Evolutionary conservation across 2,329 filamentous ascomycete species (phyloP), one percentile per base, ranked within the genome.

Genomic region (Phaeosphaeriaceae sp.): DNA sequence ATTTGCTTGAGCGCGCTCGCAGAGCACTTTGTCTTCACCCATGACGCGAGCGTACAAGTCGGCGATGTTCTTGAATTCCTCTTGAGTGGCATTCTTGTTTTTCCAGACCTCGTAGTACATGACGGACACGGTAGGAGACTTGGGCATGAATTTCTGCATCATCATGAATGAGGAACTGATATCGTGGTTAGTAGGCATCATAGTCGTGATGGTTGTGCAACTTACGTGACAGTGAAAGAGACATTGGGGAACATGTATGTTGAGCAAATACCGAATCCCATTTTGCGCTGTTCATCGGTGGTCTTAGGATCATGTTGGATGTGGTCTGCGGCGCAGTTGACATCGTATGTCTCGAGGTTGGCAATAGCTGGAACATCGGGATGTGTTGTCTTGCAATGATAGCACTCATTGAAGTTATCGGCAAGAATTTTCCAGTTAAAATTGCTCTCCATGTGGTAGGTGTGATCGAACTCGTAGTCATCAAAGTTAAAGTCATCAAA

Each of bases 401-500:
- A 87, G 64, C 83, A 87, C 64, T 84, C 83, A 64, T 87, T 87
- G 75, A 85, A 87, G 73, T 87, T 86, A 63, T 87, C 84, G 12
- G 67, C 61, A 11, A 69, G 54, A 23, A 68, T 68, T 52, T 71
- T 71, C 67, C 67, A 71, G 50, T 70, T 70, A 51, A 61, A 68
- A 28, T 64, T 54, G 8, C 62, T 64, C n/a, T 67, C 67, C 48
- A 70, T 58, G 34, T 63, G 63, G 54, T 61, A 71, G 16, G 61
- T 67, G 51, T 71, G 67, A 49, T 70, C 66, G 55, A 84, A 85
- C 13, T 70, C 62, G 63, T 84, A 87, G 40, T 68, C 64, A 12
- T 63, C 59, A 33, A 70, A 70, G 52, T 71, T 50, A 46, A 68
- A 69, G 34, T 64, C 58, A 33, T 71, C 62, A 42, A 68, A 66